A percentile compares a stretch with the other conserved stretches of the same genome.
Conservation (phyloP, 1,139 yeast genomes). For the Candida anutae region DNA sequence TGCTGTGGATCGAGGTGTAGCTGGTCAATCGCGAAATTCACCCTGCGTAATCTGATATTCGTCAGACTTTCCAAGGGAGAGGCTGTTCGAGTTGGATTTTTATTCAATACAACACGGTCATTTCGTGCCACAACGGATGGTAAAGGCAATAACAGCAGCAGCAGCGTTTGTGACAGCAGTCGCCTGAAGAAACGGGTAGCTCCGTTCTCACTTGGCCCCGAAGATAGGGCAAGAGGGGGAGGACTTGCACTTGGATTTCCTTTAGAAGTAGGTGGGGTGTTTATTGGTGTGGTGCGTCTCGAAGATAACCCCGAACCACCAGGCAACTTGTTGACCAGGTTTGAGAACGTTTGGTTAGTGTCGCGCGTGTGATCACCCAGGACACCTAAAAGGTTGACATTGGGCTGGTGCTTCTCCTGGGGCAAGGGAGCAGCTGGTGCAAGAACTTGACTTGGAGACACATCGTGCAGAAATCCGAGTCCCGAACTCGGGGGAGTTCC, state of each 20-base stretch:
- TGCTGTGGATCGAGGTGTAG: conserved; percentile 83
- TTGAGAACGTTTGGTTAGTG: conserved; percentile 16
- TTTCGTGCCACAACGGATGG: too few relatives aligned
- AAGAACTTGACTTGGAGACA: too few relatives aligned
- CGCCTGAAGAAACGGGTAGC: conserved; percentile 1
- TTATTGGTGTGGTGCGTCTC: not conserved
- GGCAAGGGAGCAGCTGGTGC: conserved; percentile 1
- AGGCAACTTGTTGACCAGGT: conserved; percentile 15
- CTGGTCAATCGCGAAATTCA: conserved; percentile 66
- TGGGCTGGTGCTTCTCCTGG: too few relatives aligned
- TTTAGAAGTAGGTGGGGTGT: not conserved
- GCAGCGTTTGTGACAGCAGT: not conserved
- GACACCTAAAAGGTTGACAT: conserved; percentile 2
- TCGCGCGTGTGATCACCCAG: conserved; percentile 6
- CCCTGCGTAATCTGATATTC: conserved; percentile 46
- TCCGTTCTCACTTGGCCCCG: not conserved
- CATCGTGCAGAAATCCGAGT: too few relatives aligned
- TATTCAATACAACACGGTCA: conserved; percentile 36
- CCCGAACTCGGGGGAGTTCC: too few relatives aligned
- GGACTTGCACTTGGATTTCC: not conserved
- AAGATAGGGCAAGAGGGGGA: not conserved
- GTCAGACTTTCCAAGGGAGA: conserved; percentile 32
- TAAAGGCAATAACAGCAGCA: not conserved
- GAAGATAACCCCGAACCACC: conserved; percentile 9
- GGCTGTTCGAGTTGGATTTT: conserved; percentile 31